Evolutionary conservation across 2,329 filamentous ascomycete genomes (phyloP).

Genomic region (Chalaropsis thielavioides): DNA sequence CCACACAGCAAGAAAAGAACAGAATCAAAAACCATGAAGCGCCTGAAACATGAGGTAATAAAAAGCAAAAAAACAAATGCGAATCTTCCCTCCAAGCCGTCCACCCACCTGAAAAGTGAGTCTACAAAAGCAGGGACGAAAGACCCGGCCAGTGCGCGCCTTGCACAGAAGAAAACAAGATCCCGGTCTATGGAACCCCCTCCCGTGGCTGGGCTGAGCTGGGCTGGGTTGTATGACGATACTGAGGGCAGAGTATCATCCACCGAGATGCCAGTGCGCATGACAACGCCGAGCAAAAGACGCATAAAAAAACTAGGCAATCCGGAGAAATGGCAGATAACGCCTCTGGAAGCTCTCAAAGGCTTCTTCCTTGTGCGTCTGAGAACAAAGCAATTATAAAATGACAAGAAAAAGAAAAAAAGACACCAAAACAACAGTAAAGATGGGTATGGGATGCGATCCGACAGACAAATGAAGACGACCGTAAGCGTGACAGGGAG

Average conservation of each 20-base stretch:
- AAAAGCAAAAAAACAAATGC: slow-evolving; percentile 1
- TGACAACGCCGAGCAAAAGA: background rate
- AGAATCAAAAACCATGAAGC: slow-evolving; percentile 1
- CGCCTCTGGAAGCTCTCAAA: background rate
- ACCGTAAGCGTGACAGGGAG: slow-evolving; percentile 8
- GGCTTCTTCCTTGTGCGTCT: background rate
- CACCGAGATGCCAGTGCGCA: background rate
- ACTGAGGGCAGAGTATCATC: background rate
- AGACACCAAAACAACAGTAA: slow-evolving; percentile 4
- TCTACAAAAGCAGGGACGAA: background rate
- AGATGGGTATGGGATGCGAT: slow-evolving; percentile 4
- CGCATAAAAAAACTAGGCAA: slow-evolving; percentile 7
- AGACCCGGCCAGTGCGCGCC: background rate
- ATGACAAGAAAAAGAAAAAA: background rate
- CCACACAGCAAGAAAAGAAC: slow-evolving; percentile 3
- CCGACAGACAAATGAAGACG: slow-evolving; percentile 4
- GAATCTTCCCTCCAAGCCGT: background rate
- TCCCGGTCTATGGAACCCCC: background rate
- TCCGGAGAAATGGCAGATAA: background rate
- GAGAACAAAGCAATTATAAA: slow-evolving; percentile 7
- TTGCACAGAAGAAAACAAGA: background rate
- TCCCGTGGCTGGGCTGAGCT: background rate
- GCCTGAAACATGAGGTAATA: slow-evolving; percentile 2
- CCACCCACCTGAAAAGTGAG: background rate
- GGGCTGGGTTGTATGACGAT: background rate